A percentile compares a stretch with the other conserved stretches of the same genome.
phyloP scores from a whole-genome alignment of 2,329 filamentous ascomycete species.

The Aspergillus sp. region DNA sequence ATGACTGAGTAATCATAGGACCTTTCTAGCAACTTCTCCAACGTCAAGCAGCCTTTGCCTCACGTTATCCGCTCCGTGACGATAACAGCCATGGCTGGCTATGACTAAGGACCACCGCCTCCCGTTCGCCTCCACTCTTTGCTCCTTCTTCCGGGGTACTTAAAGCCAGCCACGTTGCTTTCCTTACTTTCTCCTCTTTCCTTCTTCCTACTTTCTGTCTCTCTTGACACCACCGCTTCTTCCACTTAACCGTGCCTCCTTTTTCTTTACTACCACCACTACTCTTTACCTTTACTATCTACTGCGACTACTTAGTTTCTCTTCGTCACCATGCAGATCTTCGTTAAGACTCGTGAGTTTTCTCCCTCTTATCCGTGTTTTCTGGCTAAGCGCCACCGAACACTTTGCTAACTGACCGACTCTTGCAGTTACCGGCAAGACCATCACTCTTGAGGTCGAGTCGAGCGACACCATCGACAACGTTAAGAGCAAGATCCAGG shows the following conservation, averaged over 20 bases:
- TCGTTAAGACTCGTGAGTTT: conserved; percentile 85
- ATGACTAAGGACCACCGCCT: conserved; percentile 22
- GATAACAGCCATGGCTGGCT: conserved; percentile 9
- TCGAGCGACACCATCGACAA: conserved; percentile 45
- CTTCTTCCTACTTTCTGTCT: conserved; percentile 11
- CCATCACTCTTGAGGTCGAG: conserved; percentile 45
- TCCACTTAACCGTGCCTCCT: conserved; percentile 11
- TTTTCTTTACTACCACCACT: conserved; percentile 2
- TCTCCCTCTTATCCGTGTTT: conserved; percentile 21
- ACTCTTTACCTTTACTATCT: conserved; percentile 10
- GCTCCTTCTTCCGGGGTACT: conserved; percentile 14
- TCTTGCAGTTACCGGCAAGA: conserved; percentile 52
- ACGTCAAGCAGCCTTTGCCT: conserved; percentile 7
- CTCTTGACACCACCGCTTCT: conserved; percentile 12
- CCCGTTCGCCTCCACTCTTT: conserved; percentile 7
- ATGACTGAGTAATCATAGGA: conserved; percentile 2
- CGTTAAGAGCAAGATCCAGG: conserved; percentile 52
- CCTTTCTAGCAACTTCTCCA: conserved; percentile 15
- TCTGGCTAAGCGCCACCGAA: conserved; percentile 4
- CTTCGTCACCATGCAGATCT: conserved; percentile 76
- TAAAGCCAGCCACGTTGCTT: conserved; percentile 6
- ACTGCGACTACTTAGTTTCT: conserved; percentile 9
- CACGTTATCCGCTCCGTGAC: conserved; percentile 24
- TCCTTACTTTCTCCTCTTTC: conserved; percentile 12
- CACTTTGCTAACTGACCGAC: conserved; percentile 21